Evolutionary conservation across 2,329 filamentous ascomycete genomes (phyloP).

Genomic region (Orbilia brochopaga): DNA sequence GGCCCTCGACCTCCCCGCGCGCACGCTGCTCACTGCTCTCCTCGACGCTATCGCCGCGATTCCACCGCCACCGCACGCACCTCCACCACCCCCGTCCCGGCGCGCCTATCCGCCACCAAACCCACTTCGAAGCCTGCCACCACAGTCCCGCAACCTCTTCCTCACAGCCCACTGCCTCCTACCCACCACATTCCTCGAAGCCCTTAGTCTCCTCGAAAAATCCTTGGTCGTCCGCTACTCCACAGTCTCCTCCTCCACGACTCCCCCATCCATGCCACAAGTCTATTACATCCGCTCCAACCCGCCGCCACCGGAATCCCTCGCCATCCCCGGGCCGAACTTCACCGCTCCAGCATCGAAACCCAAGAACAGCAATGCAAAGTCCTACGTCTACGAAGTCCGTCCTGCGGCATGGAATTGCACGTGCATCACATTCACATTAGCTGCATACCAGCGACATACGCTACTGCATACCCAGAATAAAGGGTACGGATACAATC

Average conservation of each 20-base stretch:
- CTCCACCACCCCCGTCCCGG: conserved; percentile 11
- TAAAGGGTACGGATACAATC: conserved; percentile 47
- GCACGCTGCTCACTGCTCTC: conserved; percentile 25
- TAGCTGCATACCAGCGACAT: conserved; percentile 68
- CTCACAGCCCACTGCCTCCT: conserved; percentile 62
- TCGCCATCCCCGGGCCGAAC: conserved; percentile 53
- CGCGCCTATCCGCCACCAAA: conserved; percentile 8
- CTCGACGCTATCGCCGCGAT: conserved; percentile 37
- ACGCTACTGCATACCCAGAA: conserved; percentile 34
- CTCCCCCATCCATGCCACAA: conserved; percentile 48
- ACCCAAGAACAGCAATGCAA: conserved; percentile 53
- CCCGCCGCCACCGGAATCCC: conserved; percentile 56
- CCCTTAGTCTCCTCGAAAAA: conserved; percentile 85
- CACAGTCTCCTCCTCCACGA: background rate
- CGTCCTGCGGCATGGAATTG: conserved; percentile 82
- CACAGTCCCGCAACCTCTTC: conserved; percentile 58
- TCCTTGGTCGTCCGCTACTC: conserved; percentile 67
- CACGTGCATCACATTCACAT: conserved; percentile 82
- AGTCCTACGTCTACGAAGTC: conserved; percentile 69
- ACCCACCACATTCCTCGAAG: conserved; percentile 80
- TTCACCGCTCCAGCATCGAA: conserved; percentile 52
- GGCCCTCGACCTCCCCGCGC: conserved; percentile 29
- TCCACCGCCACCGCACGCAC: background rate
- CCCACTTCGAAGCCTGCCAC: conserved; percentile 39
- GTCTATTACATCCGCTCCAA: conserved; percentile 72